Evolutionary conservation across 208 protist genomes (phyloP), one percentile per base, ranked within the genome.

Genomic region (Naegleria fowleri): DNA sequence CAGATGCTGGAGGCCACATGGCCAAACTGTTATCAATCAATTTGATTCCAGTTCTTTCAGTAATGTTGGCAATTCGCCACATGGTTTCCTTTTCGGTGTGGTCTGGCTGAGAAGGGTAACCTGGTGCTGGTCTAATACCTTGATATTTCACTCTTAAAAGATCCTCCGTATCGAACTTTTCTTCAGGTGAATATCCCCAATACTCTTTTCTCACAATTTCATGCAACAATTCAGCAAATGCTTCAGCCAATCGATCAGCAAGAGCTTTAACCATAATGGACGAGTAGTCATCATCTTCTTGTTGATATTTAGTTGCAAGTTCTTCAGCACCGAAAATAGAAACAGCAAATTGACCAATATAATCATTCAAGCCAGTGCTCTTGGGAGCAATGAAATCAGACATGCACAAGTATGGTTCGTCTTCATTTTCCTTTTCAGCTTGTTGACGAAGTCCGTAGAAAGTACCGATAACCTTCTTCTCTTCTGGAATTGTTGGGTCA

Each of bases 61-160:
- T 91, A 33, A 96, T 94, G 79, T 94, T 84, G 38, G 92, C 94
- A 19, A 96, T 16, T 67, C 91, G 48, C 97, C 97, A 99, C 93
- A 99, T 97, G 2, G 95, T 96, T 16, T 43, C 29, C 95, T 99
- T 99, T 94, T 99, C 98, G 36, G 96, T 98, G 94, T 99, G 98
- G 93, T 99, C 98, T 0, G 98, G 98, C 94, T 99, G 97, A 19
- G 94, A 96, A 7, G 98, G 98, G 92, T 99, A 99, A 67, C 98
- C 98, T 0, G 97, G 97, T 16, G 98, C 98, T 13, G 98, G 98
- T 3, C 98, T 93, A 92, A 99, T 99, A 91, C 98, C 98, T 90
- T 97, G 94, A 92, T 98, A 98, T 93, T 98, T 95, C 90, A 98
- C 94, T 92, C 97, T 97, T 79, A 98, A 94, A 22, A 98, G 90